phyloP scores from a whole-genome alignment of 225 moss, liverwort and hornwort species.

The Sphagnum tenellum region DNA sequence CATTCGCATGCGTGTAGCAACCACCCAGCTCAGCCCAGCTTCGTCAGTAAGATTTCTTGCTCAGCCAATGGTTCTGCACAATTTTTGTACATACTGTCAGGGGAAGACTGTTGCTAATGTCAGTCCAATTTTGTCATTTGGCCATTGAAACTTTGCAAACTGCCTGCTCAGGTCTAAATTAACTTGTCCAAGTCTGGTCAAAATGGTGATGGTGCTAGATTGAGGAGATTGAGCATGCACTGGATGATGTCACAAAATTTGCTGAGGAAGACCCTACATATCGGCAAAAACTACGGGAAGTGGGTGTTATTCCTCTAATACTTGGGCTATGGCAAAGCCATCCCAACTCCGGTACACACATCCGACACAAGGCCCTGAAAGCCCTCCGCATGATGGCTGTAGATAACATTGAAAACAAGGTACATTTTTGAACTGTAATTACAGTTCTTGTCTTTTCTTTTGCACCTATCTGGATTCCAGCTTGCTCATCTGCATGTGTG shows the following conservation, averaged over 20 bases:
- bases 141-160: too few species aligned
- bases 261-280: not conserved
- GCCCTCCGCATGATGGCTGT: not conserved
- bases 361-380: not conserved
- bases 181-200: too few species aligned
- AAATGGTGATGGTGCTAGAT: not conserved
- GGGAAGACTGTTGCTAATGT: too few species aligned
- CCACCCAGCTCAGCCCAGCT: not conserved
- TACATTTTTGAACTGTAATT: not conserved
- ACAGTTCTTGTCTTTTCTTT: too few species aligned
- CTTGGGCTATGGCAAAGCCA: slow-evolving; percentile 1
- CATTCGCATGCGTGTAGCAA: slow-evolving; percentile 1
- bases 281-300: not conserved
- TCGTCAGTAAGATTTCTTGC: not conserved
- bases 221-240: slow-evolving; percentile 2
- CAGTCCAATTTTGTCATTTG: too few species aligned
- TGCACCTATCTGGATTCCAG: too few species aligned
- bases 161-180: too few species aligned
- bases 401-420: slow-evolving; percentile 3
- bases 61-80: too few species aligned
- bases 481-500: too few species aligned
- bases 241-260: not conserved
- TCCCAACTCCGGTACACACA: not conserved
- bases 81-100: too few species aligned
- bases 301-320: not conserved